phyloP scores from a whole-genome alignment of 441 rosid genomes.

The Aquilaria agallochum region DNA sequence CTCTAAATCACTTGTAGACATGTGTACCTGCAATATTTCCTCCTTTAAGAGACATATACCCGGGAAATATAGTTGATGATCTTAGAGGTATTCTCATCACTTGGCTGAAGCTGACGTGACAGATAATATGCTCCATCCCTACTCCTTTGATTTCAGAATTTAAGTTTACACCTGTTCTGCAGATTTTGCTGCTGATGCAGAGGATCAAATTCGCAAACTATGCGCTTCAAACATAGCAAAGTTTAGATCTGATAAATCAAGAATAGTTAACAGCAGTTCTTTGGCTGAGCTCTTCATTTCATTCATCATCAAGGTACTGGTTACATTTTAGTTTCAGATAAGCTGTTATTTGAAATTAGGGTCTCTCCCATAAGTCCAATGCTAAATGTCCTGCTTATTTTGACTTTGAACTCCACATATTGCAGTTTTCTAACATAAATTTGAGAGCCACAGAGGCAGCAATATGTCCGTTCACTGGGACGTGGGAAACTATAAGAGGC shows the following conservation, averaged over 20 bases:
- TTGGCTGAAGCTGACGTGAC: neutral
- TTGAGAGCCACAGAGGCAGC: slow-evolving; percentile 51
- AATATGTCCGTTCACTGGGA: slow-evolving; percentile 72
- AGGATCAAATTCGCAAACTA: slow-evolving; percentile 44
- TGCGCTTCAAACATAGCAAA: slow-evolving; percentile 52
- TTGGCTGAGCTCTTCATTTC: slow-evolving; percentile 74
- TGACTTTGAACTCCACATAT: neutral
- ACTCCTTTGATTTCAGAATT: neutral
- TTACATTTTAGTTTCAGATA: neutral
- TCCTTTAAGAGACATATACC: slow-evolving; percentile 74
- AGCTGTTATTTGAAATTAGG: too few relatives aligned
- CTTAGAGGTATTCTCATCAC: slow-evolving; percentile 51
- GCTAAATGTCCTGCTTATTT: neutral
- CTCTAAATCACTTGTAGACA: slow-evolving; percentile 48
- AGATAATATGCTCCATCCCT: neutral
- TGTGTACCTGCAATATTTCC: slow-evolving; percentile 90
- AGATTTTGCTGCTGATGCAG: slow-evolving; percentile 71
- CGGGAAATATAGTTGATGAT: slow-evolving; percentile 58
- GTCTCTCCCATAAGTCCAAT: too few relatives aligned
- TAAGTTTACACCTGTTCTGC: slow-evolving; percentile 18
- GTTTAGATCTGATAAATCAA: slow-evolving; percentile 38
- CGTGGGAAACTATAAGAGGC: slow-evolving; percentile 55
- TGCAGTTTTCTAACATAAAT: slow-evolving; percentile 59
- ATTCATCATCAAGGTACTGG: slow-evolving; percentile 70
- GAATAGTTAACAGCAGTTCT: slow-evolving; percentile 51